Conservation (phyloP, 495 filamentous ascomycete species). For the Hypomontagnella monticulosa region DNA sequence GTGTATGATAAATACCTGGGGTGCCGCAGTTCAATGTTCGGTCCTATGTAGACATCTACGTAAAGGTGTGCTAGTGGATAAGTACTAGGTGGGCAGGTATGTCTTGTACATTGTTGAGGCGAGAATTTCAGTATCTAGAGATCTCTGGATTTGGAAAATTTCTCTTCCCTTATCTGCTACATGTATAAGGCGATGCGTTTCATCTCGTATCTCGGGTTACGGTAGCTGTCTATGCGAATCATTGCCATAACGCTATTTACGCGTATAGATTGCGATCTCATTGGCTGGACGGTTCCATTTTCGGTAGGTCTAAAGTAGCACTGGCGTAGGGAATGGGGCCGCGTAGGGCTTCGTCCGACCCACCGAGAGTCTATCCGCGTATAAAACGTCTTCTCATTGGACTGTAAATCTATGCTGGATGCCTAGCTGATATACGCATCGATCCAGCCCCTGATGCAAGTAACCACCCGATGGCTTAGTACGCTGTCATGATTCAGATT, state of each 20-base stretch:
- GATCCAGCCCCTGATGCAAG: not conserved
- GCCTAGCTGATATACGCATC: not conserved
- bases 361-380: conserved; percentile 10
- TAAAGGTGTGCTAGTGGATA: no score
- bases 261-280: conserved; percentile 6
- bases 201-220: no score
- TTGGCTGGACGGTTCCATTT: conserved; percentile 19
- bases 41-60: no score
- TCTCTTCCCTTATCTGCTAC: no score
- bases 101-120: no score
- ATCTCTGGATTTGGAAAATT: no score
- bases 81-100: no score
- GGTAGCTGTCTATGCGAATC: no score
- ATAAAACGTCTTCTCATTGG: conserved; percentile 16
- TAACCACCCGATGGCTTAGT: conserved; percentile 3
- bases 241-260: not conserved
- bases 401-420: not conserved
- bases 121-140: no score
- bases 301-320: not conserved
- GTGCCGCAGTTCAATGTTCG: no score
- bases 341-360: not conserved
- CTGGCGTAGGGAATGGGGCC: not conserved
- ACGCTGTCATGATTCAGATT: conserved; percentile 1
- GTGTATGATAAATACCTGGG: no score
- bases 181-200: no score